Conservation (phyloP, 2,329 filamentous ascomycete genomes). For the Coniochaeta hoffmannii region DNA sequence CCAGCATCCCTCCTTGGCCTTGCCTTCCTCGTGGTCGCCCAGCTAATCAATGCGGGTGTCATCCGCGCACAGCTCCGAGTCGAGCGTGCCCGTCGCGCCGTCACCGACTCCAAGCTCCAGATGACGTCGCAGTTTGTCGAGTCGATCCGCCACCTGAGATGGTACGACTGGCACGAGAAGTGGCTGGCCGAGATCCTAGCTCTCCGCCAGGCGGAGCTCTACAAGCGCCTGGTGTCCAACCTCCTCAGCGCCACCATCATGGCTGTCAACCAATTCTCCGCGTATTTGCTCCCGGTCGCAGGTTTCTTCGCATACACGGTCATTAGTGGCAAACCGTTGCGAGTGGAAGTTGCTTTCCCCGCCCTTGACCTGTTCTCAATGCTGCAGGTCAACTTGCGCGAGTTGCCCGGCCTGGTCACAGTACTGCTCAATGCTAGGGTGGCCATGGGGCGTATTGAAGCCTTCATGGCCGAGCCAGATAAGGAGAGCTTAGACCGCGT, state of each 20-base stretch:
- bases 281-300: constrained; percentile 69
- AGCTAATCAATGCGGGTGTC: constrained; percentile 61
- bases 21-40: constrained; percentile 59
- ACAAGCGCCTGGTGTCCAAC: constrained; percentile 54
- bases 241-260: constrained; percentile 56
- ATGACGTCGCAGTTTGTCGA: constrained; percentile 82
- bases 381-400: constrained; percentile 65
- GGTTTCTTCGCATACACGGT: constrained; percentile 78
- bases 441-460: constrained; percentile 72
- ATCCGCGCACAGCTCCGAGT: constrained; percentile 59
- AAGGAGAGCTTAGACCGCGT: constrained; percentile 42
- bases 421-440: constrained; percentile 76
- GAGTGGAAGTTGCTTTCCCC: constrained; percentile 79
- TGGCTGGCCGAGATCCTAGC: constrained; percentile 66
- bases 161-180: constrained; percentile 75
- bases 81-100: constrained; percentile 62
- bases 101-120: constrained; percentile 73
- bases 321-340: constrained; percentile 58
- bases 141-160: constrained; percentile 70
- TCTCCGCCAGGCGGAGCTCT: constrained; percentile 60
- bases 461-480: constrained; percentile 81
- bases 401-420: constrained; percentile 69
- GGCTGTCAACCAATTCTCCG: constrained; percentile 64
- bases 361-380: constrained; percentile 74
- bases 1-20: constrained; percentile 72